Evolutionary conservation across 2,329 filamentous ascomycete genomes (phyloP).

Genomic region (Sphaerulina populicola): DNA sequence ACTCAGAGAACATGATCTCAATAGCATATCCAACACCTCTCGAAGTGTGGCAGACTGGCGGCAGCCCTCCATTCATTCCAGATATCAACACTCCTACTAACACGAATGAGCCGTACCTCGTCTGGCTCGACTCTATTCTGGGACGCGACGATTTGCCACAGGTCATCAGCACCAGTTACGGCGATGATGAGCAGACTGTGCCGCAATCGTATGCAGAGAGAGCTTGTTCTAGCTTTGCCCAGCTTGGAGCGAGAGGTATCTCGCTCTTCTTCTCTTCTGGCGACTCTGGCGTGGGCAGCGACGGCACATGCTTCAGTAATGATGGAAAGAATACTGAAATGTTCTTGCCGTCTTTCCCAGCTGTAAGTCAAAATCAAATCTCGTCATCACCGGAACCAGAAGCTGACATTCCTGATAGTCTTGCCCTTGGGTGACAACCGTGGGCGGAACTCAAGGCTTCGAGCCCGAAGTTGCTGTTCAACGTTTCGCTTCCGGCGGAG

Average conservation of each 20-base stretch:
- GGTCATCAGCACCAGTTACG: slow-evolving; percentile 57
- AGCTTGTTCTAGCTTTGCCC: slow-evolving; percentile 54
- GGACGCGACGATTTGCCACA: slow-evolving; percentile 50
- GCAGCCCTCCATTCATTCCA: slow-evolving; percentile 47
- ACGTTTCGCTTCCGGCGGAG: slow-evolving; percentile 43
- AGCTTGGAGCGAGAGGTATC: slow-evolving; percentile 57
- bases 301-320: slow-evolving; percentile 40
- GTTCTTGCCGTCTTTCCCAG: slow-evolving; percentile 42
- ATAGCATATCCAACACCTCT: slow-evolving; percentile 49
- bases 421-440: slow-evolving; percentile 37
- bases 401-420: slow-evolving; percentile 12
- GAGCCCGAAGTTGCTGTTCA: slow-evolving; percentile 46
- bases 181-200: slow-evolving; percentile 57
- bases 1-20: slow-evolving; percentile 54
- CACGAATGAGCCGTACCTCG: slow-evolving; percentile 61
- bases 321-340: slow-evolving; percentile 38
- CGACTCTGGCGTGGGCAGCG: slow-evolving; percentile 50
- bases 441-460: slow-evolving; percentile 39
- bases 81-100: slow-evolving; percentile 42
- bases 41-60: slow-evolving; percentile 53
- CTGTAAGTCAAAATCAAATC: slow-evolving; percentile 32
- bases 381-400: not conserved
- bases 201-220: slow-evolving; percentile 52
- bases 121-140: slow-evolving; percentile 53
- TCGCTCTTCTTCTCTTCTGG: slow-evolving; percentile 57